A percentile compares a stretch with the other conserved stretches of the same genome.
phyloP scores from a whole-genome alignment of 1,139 yeast species.

The Saccharomyces hybrid region DNA sequence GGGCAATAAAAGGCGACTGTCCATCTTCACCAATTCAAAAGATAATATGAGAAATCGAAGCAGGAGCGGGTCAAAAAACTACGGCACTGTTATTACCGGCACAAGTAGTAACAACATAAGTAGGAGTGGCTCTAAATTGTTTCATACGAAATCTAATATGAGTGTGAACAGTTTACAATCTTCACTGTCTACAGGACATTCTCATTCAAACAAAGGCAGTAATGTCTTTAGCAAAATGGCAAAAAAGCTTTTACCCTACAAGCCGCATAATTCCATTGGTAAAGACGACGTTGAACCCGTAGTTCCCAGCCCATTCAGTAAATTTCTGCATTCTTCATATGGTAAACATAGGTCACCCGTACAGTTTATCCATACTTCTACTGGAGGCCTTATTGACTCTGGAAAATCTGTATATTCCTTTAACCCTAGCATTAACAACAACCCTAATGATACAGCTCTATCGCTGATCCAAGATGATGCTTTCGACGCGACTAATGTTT shows the following conservation, averaged over 20 bases:
- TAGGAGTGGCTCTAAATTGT: neutral
- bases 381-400: constrained; percentile 21
- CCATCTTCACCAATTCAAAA: constrained; percentile 3
- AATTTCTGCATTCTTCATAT: constrained; percentile 29
- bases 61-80: constrained; percentile 1
- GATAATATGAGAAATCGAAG: constrained; percentile 2
- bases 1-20: constrained; percentile 1
- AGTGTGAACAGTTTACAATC: constrained; percentile 10
- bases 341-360: constrained; percentile 22
- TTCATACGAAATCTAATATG: constrained; percentile 8
- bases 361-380: constrained; percentile 15
- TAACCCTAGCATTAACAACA: constrained; percentile 14
- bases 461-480: constrained; percentile 10
- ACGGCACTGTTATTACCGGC: constrained; percentile 2
- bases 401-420: constrained; percentile 25
- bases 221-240: constrained; percentile 6
- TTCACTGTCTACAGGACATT: constrained; percentile 1
- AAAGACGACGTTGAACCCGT: constrained; percentile 20
- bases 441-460: constrained; percentile 2
- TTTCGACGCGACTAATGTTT: constrained; percentile 18
- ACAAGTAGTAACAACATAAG: constrained; percentile 3
- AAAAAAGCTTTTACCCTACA: constrained; percentile 23
- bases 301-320: constrained; percentile 24
- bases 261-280: constrained; percentile 14
- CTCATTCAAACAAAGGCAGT: neutral